phyloP scores from a whole-genome alignment of 2,329 filamentous ascomycete genomes.

The Magnaporthales sp. region DNA sequence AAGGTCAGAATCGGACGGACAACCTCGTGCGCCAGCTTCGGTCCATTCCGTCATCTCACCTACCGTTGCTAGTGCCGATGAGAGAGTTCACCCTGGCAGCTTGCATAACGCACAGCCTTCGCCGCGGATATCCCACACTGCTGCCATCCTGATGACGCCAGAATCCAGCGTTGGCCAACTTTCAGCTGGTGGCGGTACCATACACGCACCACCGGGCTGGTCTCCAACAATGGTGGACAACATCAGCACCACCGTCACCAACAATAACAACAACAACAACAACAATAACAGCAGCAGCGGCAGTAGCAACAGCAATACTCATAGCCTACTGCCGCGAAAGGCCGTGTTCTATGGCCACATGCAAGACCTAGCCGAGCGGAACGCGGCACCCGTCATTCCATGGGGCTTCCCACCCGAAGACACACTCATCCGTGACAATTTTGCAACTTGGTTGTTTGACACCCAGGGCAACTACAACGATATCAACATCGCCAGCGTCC shows the following conservation, averaged over 20 bases:
- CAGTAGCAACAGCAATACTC: not conserved
- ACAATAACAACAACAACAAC: not conserved
- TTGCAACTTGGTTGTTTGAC: constrained; percentile 43
- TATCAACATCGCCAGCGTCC: constrained; percentile 31
- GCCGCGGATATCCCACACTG: not conserved
- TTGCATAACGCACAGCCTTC: not conserved
- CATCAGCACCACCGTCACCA: not conserved
- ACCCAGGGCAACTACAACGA: constrained; percentile 31
- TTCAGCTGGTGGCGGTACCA: not conserved
- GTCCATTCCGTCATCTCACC: not conserved
- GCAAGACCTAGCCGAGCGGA: constrained; percentile 19
- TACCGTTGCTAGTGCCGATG: too few relatives aligned
- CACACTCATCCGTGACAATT: constrained; percentile 31
- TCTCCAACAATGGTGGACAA: not conserved
- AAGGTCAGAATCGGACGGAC: not conserved
- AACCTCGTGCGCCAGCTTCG: not conserved
- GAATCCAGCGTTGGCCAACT: not conserved
- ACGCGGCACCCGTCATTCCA: constrained; percentile 19
- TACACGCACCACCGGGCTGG: not conserved
- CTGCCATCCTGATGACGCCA: not conserved
- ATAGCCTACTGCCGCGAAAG: constrained; percentile 26
- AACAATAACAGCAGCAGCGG: not conserved
- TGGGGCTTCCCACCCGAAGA: constrained; percentile 26
- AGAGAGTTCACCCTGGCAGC: not conserved
- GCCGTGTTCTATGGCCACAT: constrained; percentile 25